Percentiles rank a stretch among this genome's conserved stretches.
Conservation (phyloP, 164 flowering plant species). For the Buxus sempervirens region DNA sequence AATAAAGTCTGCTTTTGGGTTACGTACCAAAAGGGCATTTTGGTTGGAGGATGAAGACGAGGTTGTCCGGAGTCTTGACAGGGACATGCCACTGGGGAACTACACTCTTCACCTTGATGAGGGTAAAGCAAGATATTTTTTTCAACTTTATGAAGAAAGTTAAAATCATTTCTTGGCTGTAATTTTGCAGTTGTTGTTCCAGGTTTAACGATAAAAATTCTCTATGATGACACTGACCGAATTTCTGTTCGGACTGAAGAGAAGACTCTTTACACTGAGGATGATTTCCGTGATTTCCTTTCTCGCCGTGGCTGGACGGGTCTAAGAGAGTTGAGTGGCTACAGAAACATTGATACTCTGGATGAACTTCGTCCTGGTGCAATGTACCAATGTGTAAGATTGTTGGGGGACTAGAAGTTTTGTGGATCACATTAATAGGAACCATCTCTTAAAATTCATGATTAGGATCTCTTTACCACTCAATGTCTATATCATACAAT, state of each 20-base stretch:
- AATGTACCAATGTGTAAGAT: constrained; percentile 41
- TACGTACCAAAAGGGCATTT: constrained; percentile 52
- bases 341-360: constrained; percentile 37
- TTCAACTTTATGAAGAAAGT: not conserved
- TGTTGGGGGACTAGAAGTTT: constrained; percentile 21
- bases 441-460: not conserved
- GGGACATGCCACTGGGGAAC: constrained; percentile 58
- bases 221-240: constrained; percentile 47
- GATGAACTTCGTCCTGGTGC: constrained; percentile 50
- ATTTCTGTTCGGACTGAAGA: constrained; percentile 52
- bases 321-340: constrained; percentile 51
- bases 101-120: constrained; percentile 59
- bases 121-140: constrained; percentile 26
- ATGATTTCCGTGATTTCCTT: constrained; percentile 57
- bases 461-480: not conserved
- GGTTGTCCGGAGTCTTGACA: constrained; percentile 45
- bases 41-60: constrained; percentile 65
- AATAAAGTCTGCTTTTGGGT: constrained; percentile 50
- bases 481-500: not conserved
- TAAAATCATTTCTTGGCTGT: not conserved
- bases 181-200: constrained; percentile 7
- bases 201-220: constrained; percentile 53
- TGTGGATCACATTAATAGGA: not conserved
- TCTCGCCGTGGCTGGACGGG: constrained; percentile 51
- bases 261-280: constrained; percentile 59